These are phyloP conservation scores for Eragrostis nindensis DNA, from an alignment of 176 grass and related monocot species.

Conservation along the genomic window DNA sequence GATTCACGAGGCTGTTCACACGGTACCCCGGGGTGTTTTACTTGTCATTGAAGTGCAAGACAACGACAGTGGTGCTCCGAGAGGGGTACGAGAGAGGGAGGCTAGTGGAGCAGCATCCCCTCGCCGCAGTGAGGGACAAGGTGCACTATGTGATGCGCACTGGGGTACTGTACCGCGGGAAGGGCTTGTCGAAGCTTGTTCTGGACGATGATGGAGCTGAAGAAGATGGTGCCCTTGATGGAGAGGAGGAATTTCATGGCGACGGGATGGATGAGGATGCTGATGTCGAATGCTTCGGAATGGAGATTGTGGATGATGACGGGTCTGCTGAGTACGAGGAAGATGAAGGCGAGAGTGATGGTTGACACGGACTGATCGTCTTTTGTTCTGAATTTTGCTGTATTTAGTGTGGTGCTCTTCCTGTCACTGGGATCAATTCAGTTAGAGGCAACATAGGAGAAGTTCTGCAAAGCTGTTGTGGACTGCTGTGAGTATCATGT, in stretches of 20 bases:
- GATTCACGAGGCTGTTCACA: conserved; percentile 87
- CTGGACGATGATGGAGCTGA: conserved; percentile 66
- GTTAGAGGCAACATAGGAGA: conserved; percentile 10
- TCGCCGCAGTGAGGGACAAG: conserved; percentile 70
- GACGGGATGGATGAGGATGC: conserved; percentile 55
- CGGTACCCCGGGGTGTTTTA: conserved; percentile 90
- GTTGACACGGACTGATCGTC: conserved; percentile 31
- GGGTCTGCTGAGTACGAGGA: conserved; percentile 39
- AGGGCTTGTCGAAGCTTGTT: conserved; percentile 70
- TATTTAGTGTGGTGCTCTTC: conserved; percentile 18
- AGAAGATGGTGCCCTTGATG: conserved; percentile 43
- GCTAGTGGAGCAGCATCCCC: conserved; percentile 74
- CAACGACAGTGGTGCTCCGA: conserved; percentile 72
- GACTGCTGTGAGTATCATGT: conserved; percentile 31
- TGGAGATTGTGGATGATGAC: conserved; percentile 64
- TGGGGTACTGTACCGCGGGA: conserved; percentile 69
- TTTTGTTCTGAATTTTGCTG: conserved; percentile 25
- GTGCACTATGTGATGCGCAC: conserved; percentile 91
- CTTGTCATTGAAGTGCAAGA: conserved; percentile 90
- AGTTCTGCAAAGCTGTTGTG: conserved; percentile 21
- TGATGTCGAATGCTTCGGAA: conserved; percentile 68
- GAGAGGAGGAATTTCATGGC: conserved; percentile 36
- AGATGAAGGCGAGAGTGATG: conserved; percentile 45
- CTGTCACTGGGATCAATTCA: neutral
- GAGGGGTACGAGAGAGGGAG: conserved; percentile 89